Base-by-base conservation (phyloP, 23 red algal genomes). In the Gracilariopsis chorda region DNA sequence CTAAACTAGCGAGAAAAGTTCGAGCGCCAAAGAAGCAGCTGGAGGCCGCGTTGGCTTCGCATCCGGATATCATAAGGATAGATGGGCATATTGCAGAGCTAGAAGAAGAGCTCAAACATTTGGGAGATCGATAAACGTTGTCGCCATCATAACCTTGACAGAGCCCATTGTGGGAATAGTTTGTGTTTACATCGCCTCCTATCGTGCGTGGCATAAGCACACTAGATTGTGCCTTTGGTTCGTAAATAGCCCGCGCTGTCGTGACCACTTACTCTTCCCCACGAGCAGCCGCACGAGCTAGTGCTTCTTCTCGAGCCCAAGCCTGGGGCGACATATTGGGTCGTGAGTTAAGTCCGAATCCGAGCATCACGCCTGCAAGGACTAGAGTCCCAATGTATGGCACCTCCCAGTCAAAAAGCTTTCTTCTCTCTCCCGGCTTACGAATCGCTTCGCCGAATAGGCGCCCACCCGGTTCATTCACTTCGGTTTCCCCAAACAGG, bases 381-480 rank as follows among this genome's bases (percentile, higher is more conserved):
- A 64, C 45, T 5, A 94, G 48, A 1, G 80, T 80, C 12, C 70
- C 92, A 61, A 82, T 48, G 34, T 71, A 60, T 4, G 92, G 71
- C 7, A 87, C 34, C 43, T 94, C 92, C 92, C 92, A 94, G 42
- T 87, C 81, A 24, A 74, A 88, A 46, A 86, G 64, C 47, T 87
- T 78, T 65, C 92, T 68, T 11, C 84, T 51, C 60, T 94, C 83
- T 36, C 92, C 92, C 39, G 92, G 92, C 59, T 79, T 71, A 16
- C 83, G 84, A 48, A 94, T 71, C 40, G 92, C 73, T 34, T 94
- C 92, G 11, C 92, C 92, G 64, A 94, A 94, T 45, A 94, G 41
- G 10, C 92, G 92, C 43, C 92, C 92, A 37, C 93, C 81, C 33
- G 87, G 93, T 59, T 95, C 87, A 49, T 91, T 92, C 35, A 86